Evolutionary conservation across 75 land plant species (phyloP).

Genomic region (Azolla pinnata): DNA sequence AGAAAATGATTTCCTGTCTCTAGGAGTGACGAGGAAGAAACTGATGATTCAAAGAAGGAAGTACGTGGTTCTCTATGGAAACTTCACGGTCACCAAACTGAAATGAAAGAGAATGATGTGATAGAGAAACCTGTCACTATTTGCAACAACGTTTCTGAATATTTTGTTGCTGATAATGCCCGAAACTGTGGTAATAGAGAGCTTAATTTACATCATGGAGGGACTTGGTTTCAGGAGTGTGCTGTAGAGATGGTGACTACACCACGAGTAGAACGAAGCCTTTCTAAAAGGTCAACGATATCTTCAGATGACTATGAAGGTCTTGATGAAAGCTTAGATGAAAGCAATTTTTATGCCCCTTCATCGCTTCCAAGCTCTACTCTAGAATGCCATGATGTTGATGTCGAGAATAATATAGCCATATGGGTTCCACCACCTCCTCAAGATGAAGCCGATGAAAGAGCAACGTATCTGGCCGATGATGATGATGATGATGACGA

Average conservation of each 20-base stretch:
- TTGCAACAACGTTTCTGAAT: constrained; percentile 28
- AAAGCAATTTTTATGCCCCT: constrained; percentile 5
- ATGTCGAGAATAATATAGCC: constrained; percentile 53
- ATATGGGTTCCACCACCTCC: constrained; percentile 80
- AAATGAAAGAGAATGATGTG: constrained; percentile 1
- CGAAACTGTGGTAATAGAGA: too few species aligned
- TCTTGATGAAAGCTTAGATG: constrained; percentile 5
- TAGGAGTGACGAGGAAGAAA: constrained; percentile 7
- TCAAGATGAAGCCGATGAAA: constrained; percentile 53
- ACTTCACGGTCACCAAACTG: not conserved
- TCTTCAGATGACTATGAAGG: constrained; percentile 8
- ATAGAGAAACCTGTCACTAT: not conserved
- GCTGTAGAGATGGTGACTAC: not conserved
- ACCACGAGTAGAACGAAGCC: constrained; percentile 5
- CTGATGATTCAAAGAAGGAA: not conserved
- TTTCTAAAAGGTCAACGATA: not conserved
- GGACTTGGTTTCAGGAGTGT: not conserved
- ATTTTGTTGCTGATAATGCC: constrained; percentile 6
- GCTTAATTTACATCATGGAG: too few species aligned
- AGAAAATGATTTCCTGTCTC: not conserved
- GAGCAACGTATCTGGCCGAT: constrained; percentile 31
- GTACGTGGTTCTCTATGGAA: not conserved
- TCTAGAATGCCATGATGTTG: constrained; percentile 36
- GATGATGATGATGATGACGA: constrained; percentile 84
- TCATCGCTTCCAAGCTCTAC: too few species aligned